These are phyloP conservation scores for Mucor racemosus DNA, from an alignment of 371 early-diverging fungal genomes.

Conservation along the genomic window DNA sequence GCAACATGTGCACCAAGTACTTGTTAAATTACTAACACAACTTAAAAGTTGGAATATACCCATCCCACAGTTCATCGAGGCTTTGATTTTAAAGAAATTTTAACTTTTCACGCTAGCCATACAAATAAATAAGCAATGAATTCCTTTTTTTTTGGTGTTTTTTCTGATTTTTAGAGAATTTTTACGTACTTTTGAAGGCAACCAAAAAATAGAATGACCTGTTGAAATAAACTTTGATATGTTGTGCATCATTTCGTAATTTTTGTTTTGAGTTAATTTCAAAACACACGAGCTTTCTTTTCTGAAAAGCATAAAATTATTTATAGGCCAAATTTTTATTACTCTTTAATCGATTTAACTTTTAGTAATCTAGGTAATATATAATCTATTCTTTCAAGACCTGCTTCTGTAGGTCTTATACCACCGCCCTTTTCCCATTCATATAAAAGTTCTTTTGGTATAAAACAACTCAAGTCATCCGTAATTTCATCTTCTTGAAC, in stretches of 20 bases:
- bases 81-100: conserved; percentile 6
- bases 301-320: no score
- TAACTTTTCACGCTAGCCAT: neutral
- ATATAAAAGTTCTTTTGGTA: conserved; percentile 28
- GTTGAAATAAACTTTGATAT: no score
- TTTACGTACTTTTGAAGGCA: no score
- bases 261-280: no score
- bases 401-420: conserved; percentile 48
- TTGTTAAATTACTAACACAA: conserved; percentile 11
- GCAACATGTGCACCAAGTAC: neutral
- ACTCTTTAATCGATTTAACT: neutral
- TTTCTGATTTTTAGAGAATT: no score
- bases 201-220: no score
- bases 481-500: conserved; percentile 21
- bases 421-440: conserved; percentile 32
- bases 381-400: conserved; percentile 45
- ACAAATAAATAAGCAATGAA: no score
- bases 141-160: no score
- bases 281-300: no score
- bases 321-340: neutral
- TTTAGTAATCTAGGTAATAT: conserved; percentile 35
- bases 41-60: conserved; percentile 35
- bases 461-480: conserved; percentile 10
- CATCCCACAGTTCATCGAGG: conserved; percentile 31
- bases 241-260: no score